Conservation (phyloP, 768 basidiomycete genomes). For the Paxillus rubicundulus region DNA sequence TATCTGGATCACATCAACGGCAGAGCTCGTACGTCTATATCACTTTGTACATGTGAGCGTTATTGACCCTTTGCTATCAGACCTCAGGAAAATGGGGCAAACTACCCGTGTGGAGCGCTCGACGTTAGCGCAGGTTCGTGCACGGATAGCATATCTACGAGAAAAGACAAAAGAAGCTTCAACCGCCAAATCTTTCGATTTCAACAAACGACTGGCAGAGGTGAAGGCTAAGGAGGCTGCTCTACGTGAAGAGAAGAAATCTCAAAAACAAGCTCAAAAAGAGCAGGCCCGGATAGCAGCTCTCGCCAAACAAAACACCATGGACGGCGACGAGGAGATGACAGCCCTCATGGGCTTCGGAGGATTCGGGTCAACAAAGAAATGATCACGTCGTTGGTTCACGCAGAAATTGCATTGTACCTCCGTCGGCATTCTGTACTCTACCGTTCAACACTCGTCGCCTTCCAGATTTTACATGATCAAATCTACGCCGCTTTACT, state of each 20-base stretch:
- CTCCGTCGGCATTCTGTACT: constrained; percentile 2
- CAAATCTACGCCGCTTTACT: not conserved
- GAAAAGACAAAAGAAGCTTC: constrained; percentile 85
- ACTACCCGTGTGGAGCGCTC: constrained; percentile 89
- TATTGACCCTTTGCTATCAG: constrained; percentile 40
- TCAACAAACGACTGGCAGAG: constrained; percentile 83
- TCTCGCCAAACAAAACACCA: constrained; percentile 48
- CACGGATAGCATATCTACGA: constrained; percentile 82
- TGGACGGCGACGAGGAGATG: constrained; percentile 63
- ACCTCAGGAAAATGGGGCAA: constrained; percentile 92
- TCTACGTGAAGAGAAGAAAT: constrained; percentile 69
- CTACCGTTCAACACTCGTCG: not conserved
- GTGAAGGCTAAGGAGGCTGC: constrained; percentile 71
- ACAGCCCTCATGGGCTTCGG: constrained; percentile 87
- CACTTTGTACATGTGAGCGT: not conserved
- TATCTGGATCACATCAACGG: constrained; percentile 97
- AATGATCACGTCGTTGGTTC: constrained; percentile 39
- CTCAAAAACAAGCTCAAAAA: constrained; percentile 75
- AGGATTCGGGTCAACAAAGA: constrained; percentile 86
- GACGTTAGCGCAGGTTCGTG: constrained; percentile 88
- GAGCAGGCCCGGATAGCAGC: constrained; percentile 70
- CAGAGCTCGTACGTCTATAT: constrained; percentile 70
- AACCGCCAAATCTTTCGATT: constrained; percentile 89
- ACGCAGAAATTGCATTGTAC: constrained; percentile 15
- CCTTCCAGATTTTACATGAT: too few relatives aligned